A percentile compares a stretch with the other conserved stretches of the same genome.
Conservation (phyloP, 371 early-diverging fungal genomes). For the Dichotomocladium elegans region DNA sequence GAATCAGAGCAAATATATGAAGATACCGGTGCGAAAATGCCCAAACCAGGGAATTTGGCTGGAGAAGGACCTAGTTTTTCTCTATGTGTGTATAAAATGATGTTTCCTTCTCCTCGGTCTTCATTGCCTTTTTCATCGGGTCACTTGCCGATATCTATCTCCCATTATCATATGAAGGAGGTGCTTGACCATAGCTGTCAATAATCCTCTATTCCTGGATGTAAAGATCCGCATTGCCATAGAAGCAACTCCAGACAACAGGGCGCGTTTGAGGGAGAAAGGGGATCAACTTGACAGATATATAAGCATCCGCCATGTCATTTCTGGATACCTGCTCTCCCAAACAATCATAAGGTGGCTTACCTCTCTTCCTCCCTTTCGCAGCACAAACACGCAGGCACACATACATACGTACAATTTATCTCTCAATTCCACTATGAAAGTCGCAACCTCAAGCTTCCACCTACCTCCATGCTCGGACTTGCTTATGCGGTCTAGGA, state of each 20-base stretch:
- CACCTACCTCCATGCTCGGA: slow-evolving; percentile 39
- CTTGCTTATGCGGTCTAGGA: too few relatives aligned
- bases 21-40: slow-evolving; percentile 67
- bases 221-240: slow-evolving; percentile 15
- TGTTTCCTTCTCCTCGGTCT: slow-evolving; percentile 25
- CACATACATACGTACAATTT: background rate
- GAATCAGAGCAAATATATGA: slow-evolving; percentile 54
- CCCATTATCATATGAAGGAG: slow-evolving; percentile 17
- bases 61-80: slow-evolving; percentile 60
- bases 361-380: too few relatives aligned
- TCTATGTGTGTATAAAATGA: slow-evolving; percentile 45
- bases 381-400: too few relatives aligned
- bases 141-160: background rate
- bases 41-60: slow-evolving; percentile 62
- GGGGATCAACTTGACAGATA: background rate
- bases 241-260: slow-evolving; percentile 12
- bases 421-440: background rate
- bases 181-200: slow-evolving; percentile 16
- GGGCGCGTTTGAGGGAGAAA: background rate
- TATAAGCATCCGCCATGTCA: background rate
- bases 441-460: slow-evolving; percentile 9
- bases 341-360: slow-evolving; percentile 11
- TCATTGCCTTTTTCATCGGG: background rate
- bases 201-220: too few relatives aligned
- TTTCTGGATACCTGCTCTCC: background rate